These are phyloP conservation scores for Colletotrichum shisoi DNA, from an alignment of 2,329 filamentous ascomycete species.

Conservation along the genomic window DNA sequence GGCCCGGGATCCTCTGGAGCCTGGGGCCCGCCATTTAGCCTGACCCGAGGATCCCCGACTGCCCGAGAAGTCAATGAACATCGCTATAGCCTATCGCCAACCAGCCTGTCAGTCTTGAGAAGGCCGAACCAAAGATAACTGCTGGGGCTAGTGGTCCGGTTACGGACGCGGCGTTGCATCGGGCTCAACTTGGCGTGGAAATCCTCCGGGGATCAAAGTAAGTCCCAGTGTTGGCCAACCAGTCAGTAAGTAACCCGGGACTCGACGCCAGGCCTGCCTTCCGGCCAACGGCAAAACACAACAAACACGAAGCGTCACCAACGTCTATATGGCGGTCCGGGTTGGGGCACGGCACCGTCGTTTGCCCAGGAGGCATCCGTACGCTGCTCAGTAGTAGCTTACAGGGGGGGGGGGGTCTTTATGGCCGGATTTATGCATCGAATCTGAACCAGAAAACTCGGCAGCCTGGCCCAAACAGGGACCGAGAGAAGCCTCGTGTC, in stretches of 20 bases:
- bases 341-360: not conserved
- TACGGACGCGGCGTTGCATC: slow-evolving; percentile 32
- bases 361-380: not conserved
- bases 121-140: not conserved
- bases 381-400: not conserved
- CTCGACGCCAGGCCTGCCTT: not conserved
- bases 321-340: slow-evolving; percentile 4
- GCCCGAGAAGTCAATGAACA: slow-evolving; percentile 18
- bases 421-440: slow-evolving; percentile 9
- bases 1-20: slow-evolving; percentile 20
- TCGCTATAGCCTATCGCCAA: slow-evolving; percentile 33
- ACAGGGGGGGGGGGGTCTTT: not conserved
- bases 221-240: slow-evolving; percentile 2
- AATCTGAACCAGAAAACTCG: slow-evolving; percentile 24
- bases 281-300: slow-evolving; percentile 25
- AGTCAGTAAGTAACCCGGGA: slow-evolving; percentile 6
- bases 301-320: slow-evolving; percentile 22
- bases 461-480: slow-evolving; percentile 6
- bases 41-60: slow-evolving; percentile 24
- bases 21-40: slow-evolving; percentile 31
- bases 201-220: slow-evolving; percentile 34
- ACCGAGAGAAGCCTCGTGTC: slow-evolving; percentile 8
- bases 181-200: slow-evolving; percentile 36
- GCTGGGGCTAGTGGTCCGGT: slow-evolving; percentile 31
- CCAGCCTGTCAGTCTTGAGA: slow-evolving; percentile 19